These are phyloP conservation scores for Seiridium cupressi DNA, from an alignment of 2,329 filamentous ascomycete species.

Conservation along the genomic window DNA sequence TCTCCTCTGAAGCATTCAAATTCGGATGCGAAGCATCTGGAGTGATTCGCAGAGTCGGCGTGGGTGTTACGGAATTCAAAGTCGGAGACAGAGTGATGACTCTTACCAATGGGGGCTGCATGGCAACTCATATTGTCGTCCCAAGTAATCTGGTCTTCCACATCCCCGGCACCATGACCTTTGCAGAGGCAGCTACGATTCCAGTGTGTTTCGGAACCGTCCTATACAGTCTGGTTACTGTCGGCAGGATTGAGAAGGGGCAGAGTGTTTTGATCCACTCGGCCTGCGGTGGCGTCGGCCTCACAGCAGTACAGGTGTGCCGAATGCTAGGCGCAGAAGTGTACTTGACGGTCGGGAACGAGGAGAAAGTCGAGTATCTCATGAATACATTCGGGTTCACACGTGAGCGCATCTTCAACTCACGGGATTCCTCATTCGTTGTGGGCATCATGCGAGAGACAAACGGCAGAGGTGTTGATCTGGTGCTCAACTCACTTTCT, in stretches of 20 bases:
- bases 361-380: conserved; percentile 14
- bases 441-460: conserved; percentile 14
- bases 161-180: neutral
- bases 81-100: conserved; percentile 13
- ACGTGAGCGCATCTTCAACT: conserved; percentile 14
- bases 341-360: conserved; percentile 14
- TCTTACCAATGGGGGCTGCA: conserved; percentile 13
- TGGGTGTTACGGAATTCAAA: neutral
- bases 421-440: conserved; percentile 12
- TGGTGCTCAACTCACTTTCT: conserved; percentile 36
- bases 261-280: conserved; percentile 15
- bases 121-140: conserved; percentile 17
- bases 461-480: conserved; percentile 10
- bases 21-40: neutral
- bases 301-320: conserved; percentile 14
- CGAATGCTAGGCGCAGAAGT: conserved; percentile 15
- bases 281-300: conserved; percentile 14
- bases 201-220: conserved; percentile 15
- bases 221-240: conserved; percentile 16
- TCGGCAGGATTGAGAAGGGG: conserved; percentile 16
- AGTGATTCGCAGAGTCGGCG: neutral
- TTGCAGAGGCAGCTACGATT: neutral
- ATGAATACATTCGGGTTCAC: conserved; percentile 12
- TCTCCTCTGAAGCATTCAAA: neutral
- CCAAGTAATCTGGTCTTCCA: neutral